phyloP scores from a whole-genome alignment of 192 early-diverging fungal species.

The Umbelopsis isabellina region DNA sequence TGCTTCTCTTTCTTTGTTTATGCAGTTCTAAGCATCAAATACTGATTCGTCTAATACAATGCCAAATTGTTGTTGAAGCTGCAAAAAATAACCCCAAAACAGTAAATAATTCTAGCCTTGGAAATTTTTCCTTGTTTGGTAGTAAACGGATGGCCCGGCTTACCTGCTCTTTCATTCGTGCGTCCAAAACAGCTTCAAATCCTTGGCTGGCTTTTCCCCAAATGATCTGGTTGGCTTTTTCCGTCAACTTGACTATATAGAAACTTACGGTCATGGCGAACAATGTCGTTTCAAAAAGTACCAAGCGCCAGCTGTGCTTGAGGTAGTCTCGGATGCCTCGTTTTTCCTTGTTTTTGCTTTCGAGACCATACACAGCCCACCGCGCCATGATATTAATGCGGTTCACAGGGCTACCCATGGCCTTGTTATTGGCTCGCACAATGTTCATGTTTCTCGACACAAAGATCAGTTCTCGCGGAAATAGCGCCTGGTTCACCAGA shows the following conservation, averaged over 20 bases:
- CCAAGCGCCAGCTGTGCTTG: constrained; percentile 19
- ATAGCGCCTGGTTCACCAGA: constrained; percentile 63
- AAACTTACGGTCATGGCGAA: constrained; percentile 63
- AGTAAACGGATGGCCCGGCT: background rate
- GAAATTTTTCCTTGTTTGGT: background rate
- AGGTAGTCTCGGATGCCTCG: constrained; percentile 9
- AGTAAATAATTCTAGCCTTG: background rate
- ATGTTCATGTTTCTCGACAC: constrained; percentile 88
- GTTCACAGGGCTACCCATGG: constrained; percentile 84
- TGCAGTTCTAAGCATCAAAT: constrained; percentile 67
- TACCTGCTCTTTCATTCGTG: constrained; percentile 61
- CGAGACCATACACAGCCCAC: constrained; percentile 68
- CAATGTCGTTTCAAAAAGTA: constrained; percentile 61
- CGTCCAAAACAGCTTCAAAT: constrained; percentile 80
- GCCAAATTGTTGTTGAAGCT: constrained; percentile 76
- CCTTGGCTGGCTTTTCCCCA: constrained; percentile 34
- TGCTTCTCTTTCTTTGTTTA: background rate
- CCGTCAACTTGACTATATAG: constrained; percentile 50
- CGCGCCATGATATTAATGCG: constrained; percentile 84
- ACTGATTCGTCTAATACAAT: constrained; percentile 74
- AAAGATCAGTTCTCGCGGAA: constrained; percentile 92
- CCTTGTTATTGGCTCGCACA: constrained; percentile 83
- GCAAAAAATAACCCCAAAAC: constrained; percentile 1
- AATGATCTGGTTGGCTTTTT: constrained; percentile 39
- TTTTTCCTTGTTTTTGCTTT: constrained; percentile 24